Percentiles rank a stretch among this genome's conserved stretches.
These are phyloP conservation scores for Tolypocladium nubicola DNA, from an alignment of 2,329 filamentous ascomycete species.

Conservation along the genomic window DNA sequence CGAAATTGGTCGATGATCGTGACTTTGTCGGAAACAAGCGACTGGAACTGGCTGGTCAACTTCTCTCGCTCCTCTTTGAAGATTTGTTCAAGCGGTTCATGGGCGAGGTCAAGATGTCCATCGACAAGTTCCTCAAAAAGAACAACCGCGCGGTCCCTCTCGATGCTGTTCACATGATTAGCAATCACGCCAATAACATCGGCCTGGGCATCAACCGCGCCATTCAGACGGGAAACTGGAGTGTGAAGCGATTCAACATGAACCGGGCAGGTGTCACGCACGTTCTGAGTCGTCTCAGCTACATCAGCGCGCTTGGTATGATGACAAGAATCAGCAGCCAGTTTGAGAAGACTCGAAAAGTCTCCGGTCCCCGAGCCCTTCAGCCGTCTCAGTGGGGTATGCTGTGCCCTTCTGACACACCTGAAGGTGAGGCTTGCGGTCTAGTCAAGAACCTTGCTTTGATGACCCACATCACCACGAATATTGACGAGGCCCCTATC, in stretches of 20 bases:
- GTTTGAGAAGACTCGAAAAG: constrained; percentile 97
- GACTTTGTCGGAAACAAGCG: constrained; percentile 98
- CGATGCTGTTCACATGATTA: constrained; percentile 77
- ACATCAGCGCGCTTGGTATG: constrained; percentile 95
- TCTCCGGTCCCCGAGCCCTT: constrained; percentile 86
- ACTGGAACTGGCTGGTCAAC: constrained; percentile 85
- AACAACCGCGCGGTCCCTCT: constrained; percentile 81
- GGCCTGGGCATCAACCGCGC: constrained; percentile 90
- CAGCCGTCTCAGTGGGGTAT: constrained; percentile 98
- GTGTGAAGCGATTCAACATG: constrained; percentile 96
- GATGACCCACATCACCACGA: constrained; percentile 98
- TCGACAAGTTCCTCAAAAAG: constrained; percentile 93
- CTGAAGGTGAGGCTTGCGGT: constrained; percentile 96
- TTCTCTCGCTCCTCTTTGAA: constrained; percentile 88
- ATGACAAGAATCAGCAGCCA: constrained; percentile 98
- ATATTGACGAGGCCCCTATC: constrained; percentile 86
- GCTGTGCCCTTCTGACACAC: constrained; percentile 93
- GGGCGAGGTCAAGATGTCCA: constrained; percentile 77
- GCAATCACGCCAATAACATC: constrained; percentile 76
- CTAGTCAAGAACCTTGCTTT: constrained; percentile 94
- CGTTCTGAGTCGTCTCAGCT: constrained; percentile 88
- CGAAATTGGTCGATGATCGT: constrained; percentile 83
- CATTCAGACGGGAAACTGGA: constrained; percentile 98
- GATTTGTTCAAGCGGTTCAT: constrained; percentile 97
- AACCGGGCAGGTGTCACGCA: constrained; percentile 94